Conservation (phyloP, 306 rosid genomes). For the Amphicarpaea edgeworthii region DNA sequence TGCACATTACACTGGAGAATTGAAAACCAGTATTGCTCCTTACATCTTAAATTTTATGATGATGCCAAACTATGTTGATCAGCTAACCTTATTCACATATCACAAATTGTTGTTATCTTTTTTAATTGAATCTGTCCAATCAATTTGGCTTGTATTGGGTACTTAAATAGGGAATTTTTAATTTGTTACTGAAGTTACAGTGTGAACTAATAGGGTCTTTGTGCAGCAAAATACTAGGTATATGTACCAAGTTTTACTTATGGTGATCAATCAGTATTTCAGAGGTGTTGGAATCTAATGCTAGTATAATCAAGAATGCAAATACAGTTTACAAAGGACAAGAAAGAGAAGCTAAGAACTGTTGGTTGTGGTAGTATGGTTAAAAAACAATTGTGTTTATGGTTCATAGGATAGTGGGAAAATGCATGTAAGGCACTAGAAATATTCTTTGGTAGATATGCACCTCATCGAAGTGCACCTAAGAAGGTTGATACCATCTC, state of each 20-base stretch:
- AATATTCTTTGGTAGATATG: slow-evolving; percentile 1
- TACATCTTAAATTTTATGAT: slow-evolving; percentile 3
- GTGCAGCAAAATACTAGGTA: not conserved
- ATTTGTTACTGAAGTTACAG: slow-evolving; percentile 3
- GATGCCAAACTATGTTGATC: not conserved
- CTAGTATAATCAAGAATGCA: slow-evolving; percentile 16
- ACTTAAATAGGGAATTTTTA: not conserved
- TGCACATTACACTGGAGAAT: slow-evolving; percentile 22
- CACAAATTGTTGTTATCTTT: slow-evolving; percentile 17
- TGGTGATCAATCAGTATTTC: not conserved
- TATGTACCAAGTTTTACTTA: slow-evolving; percentile 13
- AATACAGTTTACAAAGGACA: slow-evolving; percentile 3
- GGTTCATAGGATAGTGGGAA: slow-evolving; percentile 2
- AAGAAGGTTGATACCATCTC: slow-evolving; percentile 29
- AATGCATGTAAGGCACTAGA: not conserved
- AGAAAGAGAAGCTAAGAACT: not conserved
- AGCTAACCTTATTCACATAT: not conserved
- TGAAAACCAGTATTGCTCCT: not conserved
- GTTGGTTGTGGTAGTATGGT: slow-evolving; percentile 6
- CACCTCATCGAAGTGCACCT: not conserved
- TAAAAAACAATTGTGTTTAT: not conserved
- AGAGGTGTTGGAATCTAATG: not conserved
- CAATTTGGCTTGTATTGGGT: not conserved
- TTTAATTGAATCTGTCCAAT: slow-evolving; percentile 1
- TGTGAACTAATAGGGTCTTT: not conserved